Base-by-base conservation (phyloP, 805 yeast species). In the Barnettozyma sucrosica region DNA sequence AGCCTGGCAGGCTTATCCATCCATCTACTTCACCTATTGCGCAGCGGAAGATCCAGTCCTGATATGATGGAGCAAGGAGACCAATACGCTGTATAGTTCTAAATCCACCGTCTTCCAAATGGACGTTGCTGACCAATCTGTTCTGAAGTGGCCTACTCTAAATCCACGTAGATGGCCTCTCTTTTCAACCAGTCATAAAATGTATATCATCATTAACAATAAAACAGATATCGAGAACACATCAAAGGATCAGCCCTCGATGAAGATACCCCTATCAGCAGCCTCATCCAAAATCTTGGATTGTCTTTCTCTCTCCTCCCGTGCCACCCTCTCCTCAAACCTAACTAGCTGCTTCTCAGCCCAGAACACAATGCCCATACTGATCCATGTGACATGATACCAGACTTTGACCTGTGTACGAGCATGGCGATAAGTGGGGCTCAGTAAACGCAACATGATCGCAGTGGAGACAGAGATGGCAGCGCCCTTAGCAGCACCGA, bases 401-500 rank as follows among this genome's bases (percentile, higher is more conserved):
- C 69, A 68, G 8, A 67, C 70, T 30, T 68, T 64, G 14, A 70
- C 70, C 24, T 66, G 76, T 3, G 58, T 58, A 52, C 76, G 64
- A 6, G 70, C 67, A n/a, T 55, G 59, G 44, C 68, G 60, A 48
- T 66, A 70, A 1, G 65, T 57, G 9, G 68, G 65, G 3, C 69
- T 66, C 18, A 65, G 61, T 36, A 68, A 51, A 34, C 67, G 56
- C 6, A 72, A 47, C 20, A 69, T 40, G 5, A 69, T 46, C 1
- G 62, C 71, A 2, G 68, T 52, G 0, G 69, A 53, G 8, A 67
- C 30, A 40, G 76, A 69, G 32, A 71, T 55, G 10, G 67, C 46
- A 0, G 68, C 69, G 23, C 77, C 77, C 50, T 70, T 71, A 1
- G 64, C 53, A 1, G 72, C 75, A 32, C 77, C 77, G 18, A 70